Conservation (phyloP, 1,284 basidiomycete genomes). For the Trichosporon faecale region DNA sequence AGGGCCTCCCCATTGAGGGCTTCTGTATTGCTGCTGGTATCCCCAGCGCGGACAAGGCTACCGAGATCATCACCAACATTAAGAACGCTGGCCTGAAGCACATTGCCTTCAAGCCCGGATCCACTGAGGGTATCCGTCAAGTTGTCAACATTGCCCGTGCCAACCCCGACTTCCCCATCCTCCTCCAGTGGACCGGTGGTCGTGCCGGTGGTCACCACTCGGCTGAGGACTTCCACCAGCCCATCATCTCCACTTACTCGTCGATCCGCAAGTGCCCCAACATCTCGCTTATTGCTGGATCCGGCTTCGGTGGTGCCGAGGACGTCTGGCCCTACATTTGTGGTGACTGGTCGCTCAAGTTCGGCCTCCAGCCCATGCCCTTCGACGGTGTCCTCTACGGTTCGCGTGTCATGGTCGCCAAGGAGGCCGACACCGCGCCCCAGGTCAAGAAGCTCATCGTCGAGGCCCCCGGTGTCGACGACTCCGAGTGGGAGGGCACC, state of each 20-base stretch:
- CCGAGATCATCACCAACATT: constrained; percentile 81
- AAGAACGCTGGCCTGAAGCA: constrained; percentile 82
- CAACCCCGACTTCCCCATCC: constrained; percentile 96
- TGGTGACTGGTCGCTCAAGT: constrained; percentile 89
- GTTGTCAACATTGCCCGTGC: constrained; percentile 92
- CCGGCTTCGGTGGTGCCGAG: constrained; percentile 91
- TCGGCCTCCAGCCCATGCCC: constrained; percentile 92
- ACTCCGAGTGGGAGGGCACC: constrained; percentile 90
- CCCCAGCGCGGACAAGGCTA: constrained; percentile 86
- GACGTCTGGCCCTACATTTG: constrained; percentile 97
- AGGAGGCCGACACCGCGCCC: constrained; percentile 91
- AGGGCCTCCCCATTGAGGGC: constrained; percentile 92
- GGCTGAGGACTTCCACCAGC: constrained; percentile 98
- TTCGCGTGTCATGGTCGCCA: constrained; percentile 95
- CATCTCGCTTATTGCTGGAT: constrained; percentile 89
- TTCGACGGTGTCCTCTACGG: constrained; percentile 97
- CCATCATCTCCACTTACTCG: constrained; percentile 84
- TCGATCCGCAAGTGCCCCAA: constrained; percentile 85
- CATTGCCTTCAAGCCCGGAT: constrained; percentile 95
- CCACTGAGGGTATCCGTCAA: constrained; percentile 93
- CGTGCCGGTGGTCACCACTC: constrained; percentile 99
- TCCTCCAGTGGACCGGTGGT: constrained; percentile 98
- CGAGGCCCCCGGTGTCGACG: constrained; percentile 86
- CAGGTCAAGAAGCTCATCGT: constrained; percentile 96
- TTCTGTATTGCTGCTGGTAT: constrained; percentile 98